Conservation (phyloP, 306 rosid species). For the Argentina anserina region DNA sequence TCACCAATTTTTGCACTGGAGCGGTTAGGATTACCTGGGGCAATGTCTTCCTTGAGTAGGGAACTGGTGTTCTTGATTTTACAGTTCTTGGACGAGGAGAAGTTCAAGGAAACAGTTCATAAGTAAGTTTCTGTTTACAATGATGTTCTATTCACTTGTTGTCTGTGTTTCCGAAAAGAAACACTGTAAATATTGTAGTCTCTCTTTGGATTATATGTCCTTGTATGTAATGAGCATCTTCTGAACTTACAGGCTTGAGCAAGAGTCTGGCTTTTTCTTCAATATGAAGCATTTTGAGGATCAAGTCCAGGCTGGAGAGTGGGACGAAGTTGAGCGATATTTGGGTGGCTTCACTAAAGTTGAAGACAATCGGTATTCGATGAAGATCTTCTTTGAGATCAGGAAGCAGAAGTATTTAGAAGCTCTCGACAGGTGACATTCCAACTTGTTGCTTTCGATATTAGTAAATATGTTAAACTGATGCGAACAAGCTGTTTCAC, state of each 20-base stretch:
- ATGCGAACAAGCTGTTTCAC: background rate
- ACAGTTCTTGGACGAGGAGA: slow-evolving; percentile 46
- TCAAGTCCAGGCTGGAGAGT: slow-evolving; percentile 49
- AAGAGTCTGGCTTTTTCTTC: slow-evolving; percentile 47
- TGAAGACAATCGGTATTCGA: slow-evolving; percentile 47
- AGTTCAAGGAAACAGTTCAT: slow-evolving; percentile 47
- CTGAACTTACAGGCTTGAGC: slow-evolving; percentile 38
- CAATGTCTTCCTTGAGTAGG: slow-evolving; percentile 49
- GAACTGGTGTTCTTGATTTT: slow-evolving; percentile 44
- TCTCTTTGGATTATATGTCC: background rate
- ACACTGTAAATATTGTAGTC: background rate
- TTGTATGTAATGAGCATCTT: slow-evolving; percentile 14
- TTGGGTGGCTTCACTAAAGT: slow-evolving; percentile 45
- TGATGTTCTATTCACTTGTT: slow-evolving; percentile 1
- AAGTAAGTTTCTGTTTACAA: slow-evolving; percentile 22
- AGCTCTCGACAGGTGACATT: slow-evolving; percentile 47
- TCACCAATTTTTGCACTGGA: slow-evolving; percentile 39
- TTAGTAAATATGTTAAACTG: background rate
- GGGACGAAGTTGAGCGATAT: slow-evolving; percentile 53
- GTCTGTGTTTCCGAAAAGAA: background rate
- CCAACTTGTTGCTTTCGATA: background rate
- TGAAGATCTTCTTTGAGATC: slow-evolving; percentile 46
- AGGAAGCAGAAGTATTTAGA: slow-evolving; percentile 52
- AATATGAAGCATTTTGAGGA: slow-evolving; percentile 49
- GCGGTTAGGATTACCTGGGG: slow-evolving; percentile 41